These are phyloP conservation scores for Rhizopogon sp. DNA, from an alignment of 768 basidiomycete species.

Conservation along the genomic window DNA sequence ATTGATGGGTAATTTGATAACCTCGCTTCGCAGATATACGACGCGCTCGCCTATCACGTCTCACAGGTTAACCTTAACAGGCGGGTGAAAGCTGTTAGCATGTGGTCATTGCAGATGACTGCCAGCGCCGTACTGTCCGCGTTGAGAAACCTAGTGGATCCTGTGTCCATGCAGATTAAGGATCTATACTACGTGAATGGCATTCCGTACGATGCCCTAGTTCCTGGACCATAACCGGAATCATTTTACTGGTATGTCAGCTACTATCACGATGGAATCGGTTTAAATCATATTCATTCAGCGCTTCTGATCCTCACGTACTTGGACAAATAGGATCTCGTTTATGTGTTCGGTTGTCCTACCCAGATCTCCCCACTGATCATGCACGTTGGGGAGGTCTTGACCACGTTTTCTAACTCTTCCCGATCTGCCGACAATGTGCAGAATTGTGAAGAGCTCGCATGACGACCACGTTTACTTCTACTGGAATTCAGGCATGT, in stretches of 20 bases:
- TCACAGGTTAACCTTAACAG: constrained; percentile 86
- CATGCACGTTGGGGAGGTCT: background rate
- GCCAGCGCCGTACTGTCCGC: constrained; percentile 82
- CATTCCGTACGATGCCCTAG: constrained; percentile 24
- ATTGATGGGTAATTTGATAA: background rate
- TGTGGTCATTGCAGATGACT: constrained; percentile 95
- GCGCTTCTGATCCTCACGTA: background rate
- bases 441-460: background rate
- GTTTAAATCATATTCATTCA: background rate
- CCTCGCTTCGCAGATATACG: constrained; percentile 57
- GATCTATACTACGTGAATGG: constrained; percentile 27
- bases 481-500: too few relatives aligned
- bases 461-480: background rate
- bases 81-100: constrained; percentile 82
- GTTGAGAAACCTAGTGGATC: constrained; percentile 73
- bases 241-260: background rate
- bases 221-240: constrained; percentile 12
- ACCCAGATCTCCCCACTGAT: background rate
- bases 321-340: too few relatives aligned
- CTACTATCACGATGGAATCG: background rate
- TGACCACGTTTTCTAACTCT: background rate
- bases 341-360: background rate
- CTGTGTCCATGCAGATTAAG: constrained; percentile 31
- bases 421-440: background rate
- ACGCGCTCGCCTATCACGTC: constrained; percentile 93